A percentile compares a stretch with the other conserved stretches of the same genome.
Conservation (phyloP, 148 eudicot genomes). For the Fagopyrum homotropicum region DNA sequence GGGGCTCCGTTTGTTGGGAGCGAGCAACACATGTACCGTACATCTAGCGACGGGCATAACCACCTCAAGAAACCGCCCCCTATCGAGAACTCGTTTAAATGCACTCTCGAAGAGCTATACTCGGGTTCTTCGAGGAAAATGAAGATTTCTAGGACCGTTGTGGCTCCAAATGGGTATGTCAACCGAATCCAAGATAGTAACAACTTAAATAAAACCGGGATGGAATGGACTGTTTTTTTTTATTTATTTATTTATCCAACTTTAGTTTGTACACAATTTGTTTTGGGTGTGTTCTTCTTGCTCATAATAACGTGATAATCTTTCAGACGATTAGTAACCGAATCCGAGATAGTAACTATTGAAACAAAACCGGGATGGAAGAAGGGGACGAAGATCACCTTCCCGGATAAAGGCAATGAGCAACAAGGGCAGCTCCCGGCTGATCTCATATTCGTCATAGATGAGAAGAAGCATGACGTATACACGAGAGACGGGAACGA, state of each 20-base stretch:
- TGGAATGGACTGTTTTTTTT: too few species aligned
- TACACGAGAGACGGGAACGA: constrained; percentile 70
- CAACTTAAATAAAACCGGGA: too few species aligned
- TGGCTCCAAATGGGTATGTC: constrained; percentile 56
- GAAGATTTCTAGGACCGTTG: constrained; percentile 70
- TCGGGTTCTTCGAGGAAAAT: constrained; percentile 72
- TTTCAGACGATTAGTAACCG: constrained; percentile 37
- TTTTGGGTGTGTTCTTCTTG: not conserved
- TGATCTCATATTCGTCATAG: constrained; percentile 75
- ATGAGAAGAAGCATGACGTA: constrained; percentile 63
- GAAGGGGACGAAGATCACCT: constrained; percentile 87
- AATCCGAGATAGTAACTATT: constrained; percentile 56
- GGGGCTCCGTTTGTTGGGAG: constrained; percentile 21
- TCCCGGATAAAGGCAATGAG: constrained; percentile 76
- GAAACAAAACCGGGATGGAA: constrained; percentile 91
- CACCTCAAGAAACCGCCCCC: constrained; percentile 70
- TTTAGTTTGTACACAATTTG: not conserved
- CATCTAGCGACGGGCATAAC: constrained; percentile 22
- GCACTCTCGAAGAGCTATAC: constrained; percentile 74
- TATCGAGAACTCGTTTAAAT: constrained; percentile 56
- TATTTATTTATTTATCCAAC: too few species aligned
- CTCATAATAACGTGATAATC: not conserved
- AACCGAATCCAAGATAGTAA: not conserved
- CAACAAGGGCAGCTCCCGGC: constrained; percentile 70
- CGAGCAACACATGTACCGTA: constrained; percentile 31